These are phyloP conservation scores for Phytopythium delawarense DNA, from an alignment of 352 stramenopile genomes.

Conservation along the genomic window DNA sequence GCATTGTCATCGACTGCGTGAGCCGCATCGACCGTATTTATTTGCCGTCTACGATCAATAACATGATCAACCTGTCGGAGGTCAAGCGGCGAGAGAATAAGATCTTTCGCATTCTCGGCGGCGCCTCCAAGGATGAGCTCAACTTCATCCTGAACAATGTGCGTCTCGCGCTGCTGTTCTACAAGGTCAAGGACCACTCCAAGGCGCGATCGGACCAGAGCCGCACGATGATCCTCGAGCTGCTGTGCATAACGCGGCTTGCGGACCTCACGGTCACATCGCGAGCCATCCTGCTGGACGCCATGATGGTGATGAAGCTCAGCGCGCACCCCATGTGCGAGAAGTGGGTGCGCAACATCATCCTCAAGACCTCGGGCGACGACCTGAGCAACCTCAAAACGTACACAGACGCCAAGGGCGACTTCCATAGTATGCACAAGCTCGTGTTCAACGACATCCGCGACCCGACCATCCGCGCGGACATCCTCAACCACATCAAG, in stretches of 20 bases:
- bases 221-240: constrained; percentile 92
- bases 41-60: constrained; percentile 86
- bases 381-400: constrained; percentile 96
- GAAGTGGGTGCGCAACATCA: constrained; percentile 96
- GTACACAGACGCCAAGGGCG: constrained; percentile 94
- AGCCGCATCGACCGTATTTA: constrained; percentile 76
- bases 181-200: constrained; percentile 96
- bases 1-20: constrained; percentile 70
- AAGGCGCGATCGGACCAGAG: constrained; percentile 70
- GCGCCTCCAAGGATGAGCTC: constrained; percentile 93
- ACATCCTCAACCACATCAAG: constrained; percentile 96
- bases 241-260: constrained; percentile 92
- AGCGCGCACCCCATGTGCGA: constrained; percentile 92
- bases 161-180: constrained; percentile 95
- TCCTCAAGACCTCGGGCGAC: constrained; percentile 94
- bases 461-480: constrained; percentile 73
- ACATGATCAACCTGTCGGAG: constrained; percentile 79
- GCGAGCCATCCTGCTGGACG: constrained; percentile 91
- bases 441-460: constrained; percentile 97
- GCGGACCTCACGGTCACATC: constrained; percentile 91
- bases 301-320: constrained; percentile 97
- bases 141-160: constrained; percentile 97
- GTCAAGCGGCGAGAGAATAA: constrained; percentile 89
- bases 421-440: constrained; percentile 97
- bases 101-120: constrained; percentile 95